Base-by-base conservation (phyloP, 176 grass and related monocot species). In the Hordeum marinum region DNA sequence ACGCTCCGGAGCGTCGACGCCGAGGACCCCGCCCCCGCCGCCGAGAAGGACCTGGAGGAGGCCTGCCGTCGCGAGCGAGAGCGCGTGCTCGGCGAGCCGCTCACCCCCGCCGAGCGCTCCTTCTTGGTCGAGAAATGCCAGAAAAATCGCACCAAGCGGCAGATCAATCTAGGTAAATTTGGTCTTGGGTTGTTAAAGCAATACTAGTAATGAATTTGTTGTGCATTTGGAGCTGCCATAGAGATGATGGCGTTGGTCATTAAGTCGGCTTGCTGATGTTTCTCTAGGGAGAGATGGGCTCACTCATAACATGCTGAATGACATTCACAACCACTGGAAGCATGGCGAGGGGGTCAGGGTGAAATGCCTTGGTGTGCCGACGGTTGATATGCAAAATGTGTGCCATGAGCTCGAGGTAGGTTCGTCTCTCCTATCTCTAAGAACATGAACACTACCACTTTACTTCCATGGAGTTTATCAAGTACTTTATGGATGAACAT, bases 241-340 rank as follows among this genome's bases (percentile, higher is more conserved):
- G 15, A 52, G 7, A 45, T 67, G 8, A 34, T 48, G n/a, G 0
- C 23, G 7, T 50, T 50, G 39, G 0, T 63, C 29, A 70, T 17
- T 48, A 8, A 29, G 59, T 39, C 67, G 8, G 59, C 1, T 13
- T 12, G 46, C 25, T 85, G 13, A 62, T 84, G 64, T 50, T 72
- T 79, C 21, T 67, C 5, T 63, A 98, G 96, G 95, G 50, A 93
- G 89, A 92, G 96, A 92, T 90, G 95, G 95, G n/a, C 87, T 98
- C 67, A 98, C 95, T 63, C 95, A 98, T 48, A 98, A 98, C 85
- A 98, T 95, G 96, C 88, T 98, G n/a, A 93, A 92, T 84, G 96
- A 98, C 69, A 90, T 94, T 60, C 93, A 98, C 40, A 98, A 95
- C 48, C 89, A 95, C 71, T 95, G 93, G 93, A 95, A 95, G 75